phyloP scores from a whole-genome alignment of 1,284 basidiomycete genomes.

The Phylloporus sp. region DNA sequence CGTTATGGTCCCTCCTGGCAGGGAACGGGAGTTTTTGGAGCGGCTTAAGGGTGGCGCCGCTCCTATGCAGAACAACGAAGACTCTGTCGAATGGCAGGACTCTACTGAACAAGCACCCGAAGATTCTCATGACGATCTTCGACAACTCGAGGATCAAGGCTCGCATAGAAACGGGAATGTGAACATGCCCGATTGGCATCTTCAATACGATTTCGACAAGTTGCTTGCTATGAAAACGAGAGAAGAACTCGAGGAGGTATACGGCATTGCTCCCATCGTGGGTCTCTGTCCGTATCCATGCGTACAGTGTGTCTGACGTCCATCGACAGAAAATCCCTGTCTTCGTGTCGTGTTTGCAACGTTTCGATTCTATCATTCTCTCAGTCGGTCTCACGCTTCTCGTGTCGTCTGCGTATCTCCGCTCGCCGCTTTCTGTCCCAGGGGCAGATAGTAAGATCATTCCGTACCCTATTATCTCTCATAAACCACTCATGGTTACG shows the following conservation, averaged over 20 bases:
- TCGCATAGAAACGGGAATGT: constrained; percentile 3
- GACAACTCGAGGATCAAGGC: constrained; percentile 28
- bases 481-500: constrained; percentile 46
- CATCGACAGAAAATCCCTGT: constrained; percentile 66
- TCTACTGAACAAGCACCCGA: constrained; percentile 21
- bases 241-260: constrained; percentile 76
- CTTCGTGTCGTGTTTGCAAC: constrained; percentile 73
- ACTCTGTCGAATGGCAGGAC: constrained; percentile 16
- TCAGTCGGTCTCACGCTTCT: constrained; percentile 69
- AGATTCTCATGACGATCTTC: constrained; percentile 21
- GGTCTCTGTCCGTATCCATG: background rate
- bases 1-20: constrained; percentile 55
- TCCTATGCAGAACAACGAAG: constrained; percentile 15
- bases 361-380: constrained; percentile 70
- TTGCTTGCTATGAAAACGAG: constrained; percentile 62
- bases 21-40: constrained; percentile 40
- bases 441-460: constrained; percentile 20
- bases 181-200: constrained; percentile 37
- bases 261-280: constrained; percentile 74
- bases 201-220: constrained; percentile 67
- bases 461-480: constrained; percentile 23
- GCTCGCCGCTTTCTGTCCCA: constrained; percentile 34
- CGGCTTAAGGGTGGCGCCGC: constrained; percentile 22
- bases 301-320: constrained; percentile 13
- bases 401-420: constrained; percentile 59